Conservation (phyloP, 2,329 filamentous ascomycete species). For the Colletotrichum falcatum region DNA sequence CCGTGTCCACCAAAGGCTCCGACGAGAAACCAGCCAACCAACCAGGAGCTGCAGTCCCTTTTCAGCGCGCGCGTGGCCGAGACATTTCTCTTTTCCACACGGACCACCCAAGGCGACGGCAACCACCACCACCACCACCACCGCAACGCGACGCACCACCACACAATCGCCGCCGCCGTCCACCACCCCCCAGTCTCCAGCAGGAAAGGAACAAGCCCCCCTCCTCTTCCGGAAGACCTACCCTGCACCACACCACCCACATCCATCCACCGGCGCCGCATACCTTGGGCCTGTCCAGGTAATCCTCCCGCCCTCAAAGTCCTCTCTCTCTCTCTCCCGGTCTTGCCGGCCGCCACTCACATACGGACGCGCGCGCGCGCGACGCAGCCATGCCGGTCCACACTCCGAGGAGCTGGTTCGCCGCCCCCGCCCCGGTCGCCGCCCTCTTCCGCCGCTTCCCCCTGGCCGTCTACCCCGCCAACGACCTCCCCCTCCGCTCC, state of each 20-base stretch:
- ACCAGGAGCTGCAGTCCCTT: background rate
- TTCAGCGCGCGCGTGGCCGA: no score
- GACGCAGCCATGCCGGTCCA: constrained; percentile 39
- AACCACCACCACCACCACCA: background rate
- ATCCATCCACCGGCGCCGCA: constrained; percentile 1
- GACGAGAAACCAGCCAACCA: background rate
- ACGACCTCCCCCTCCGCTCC: constrained; percentile 77
- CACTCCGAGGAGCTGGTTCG: constrained; percentile 56
- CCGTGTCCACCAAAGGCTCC: background rate
- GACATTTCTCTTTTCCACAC: constrained; percentile 16
- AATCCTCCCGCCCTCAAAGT: background rate
- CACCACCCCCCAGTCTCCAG: background rate
- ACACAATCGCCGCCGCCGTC: background rate
- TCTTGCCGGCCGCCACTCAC: constrained; percentile 16
- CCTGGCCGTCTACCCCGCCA: constrained; percentile 78
- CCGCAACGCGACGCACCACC: background rate
- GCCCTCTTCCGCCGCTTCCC: constrained; percentile 88
- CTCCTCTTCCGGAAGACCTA: background rate
- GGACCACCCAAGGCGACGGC: constrained; percentile 17
- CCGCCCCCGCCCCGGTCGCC: constrained; percentile 81
- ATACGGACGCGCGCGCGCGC: constrained; percentile 4
- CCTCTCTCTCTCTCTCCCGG: background rate
- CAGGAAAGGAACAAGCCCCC: background rate
- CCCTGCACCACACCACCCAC: background rate
- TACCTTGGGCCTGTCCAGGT: background rate